Evolutionary conservation across 2,329 filamentous ascomycete genomes (phyloP), one percentile per base, ranked within the genome.

Genomic region (Aspergillus niger): DNA sequence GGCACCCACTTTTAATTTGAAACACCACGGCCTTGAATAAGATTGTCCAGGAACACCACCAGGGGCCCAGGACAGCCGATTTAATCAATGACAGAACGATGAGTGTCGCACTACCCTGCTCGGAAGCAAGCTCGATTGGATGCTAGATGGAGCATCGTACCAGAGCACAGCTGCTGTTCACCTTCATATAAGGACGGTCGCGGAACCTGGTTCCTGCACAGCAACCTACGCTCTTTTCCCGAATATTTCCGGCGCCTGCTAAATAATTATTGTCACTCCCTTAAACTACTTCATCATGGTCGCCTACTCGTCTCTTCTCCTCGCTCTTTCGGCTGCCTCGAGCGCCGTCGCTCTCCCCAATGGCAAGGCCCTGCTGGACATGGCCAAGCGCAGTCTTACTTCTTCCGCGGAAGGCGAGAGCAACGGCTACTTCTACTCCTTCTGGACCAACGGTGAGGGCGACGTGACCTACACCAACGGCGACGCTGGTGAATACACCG

Each of bases 351-450:
- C 63, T n/a, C 24, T 28, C 39, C 52, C 52, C 24, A 44, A 44
- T 8, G n/a, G 39, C 15, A 24, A 28, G 7, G 52, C 38, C 13
- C 15, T 44, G 17, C n/a, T 32, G 39, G 52, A 55, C 2, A 47
- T 55, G 52, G 39, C 58, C 55, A 63, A 66, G 53, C 64, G 63
- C 20, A 53, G 52, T 10, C 26, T 57, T 20, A 61, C 53, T 49
- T 36, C 39, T 39, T 43, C 59, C 17, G 57, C 50, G 28, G 43
- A 59, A 30, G 76, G 74, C 41, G 74, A 67, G 6, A 71, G 74
- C 67, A 76, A 79, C 53, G 81, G 81, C 8, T 82, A 76, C 69
- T 83, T 77, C 69, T 83, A 81, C 65, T 81, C 77, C 3, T 83
- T 77, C 72, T 83, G 81, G 81, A 80, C 80, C 56, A 78, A 83